Conservation (phyloP, 176 grass and related monocot genomes). For the Olyra latifolia region DNA sequence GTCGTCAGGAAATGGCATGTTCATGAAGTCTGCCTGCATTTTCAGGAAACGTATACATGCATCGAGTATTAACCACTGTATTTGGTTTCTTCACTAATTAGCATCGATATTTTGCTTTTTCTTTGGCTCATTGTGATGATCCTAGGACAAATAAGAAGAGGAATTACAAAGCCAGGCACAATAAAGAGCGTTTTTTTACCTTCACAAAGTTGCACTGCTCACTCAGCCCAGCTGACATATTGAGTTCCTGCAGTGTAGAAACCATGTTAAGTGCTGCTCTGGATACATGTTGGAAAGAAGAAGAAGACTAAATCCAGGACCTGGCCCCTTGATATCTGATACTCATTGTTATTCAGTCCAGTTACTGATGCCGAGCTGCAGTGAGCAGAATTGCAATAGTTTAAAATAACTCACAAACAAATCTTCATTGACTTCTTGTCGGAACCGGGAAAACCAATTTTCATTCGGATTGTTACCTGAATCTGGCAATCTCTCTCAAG, state of each 20-base stretch:
- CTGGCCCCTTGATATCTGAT: slow-evolving; percentile 66
- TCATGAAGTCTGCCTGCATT: slow-evolving; percentile 75
- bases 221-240: slow-evolving; percentile 43
- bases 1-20: slow-evolving; percentile 54
- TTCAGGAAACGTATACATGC: background rate
- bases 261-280: background rate
- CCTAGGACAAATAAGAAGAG: too few relatives aligned
- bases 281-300: background rate
- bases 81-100: background rate
- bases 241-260: slow-evolving; percentile 43
- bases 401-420: too few relatives aligned
- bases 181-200: slow-evolving; percentile 22
- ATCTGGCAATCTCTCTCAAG: slow-evolving; percentile 72
- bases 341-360: slow-evolving; percentile 72
- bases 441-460: background rate
- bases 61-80: slow-evolving; percentile 8
- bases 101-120: too few relatives aligned
- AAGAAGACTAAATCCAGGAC: background rate
- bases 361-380: slow-evolving; percentile 54
- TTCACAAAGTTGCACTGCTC: slow-evolving; percentile 59
- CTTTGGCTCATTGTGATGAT: too few relatives aligned
- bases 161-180: too few relatives aligned
- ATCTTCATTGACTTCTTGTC: background rate
- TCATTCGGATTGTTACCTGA: slow-evolving; percentile 37
- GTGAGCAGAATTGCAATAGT: background rate